Base-by-base conservation (phyloP, 352 stramenopile species). In the Sclerospora graminicola region DNA sequence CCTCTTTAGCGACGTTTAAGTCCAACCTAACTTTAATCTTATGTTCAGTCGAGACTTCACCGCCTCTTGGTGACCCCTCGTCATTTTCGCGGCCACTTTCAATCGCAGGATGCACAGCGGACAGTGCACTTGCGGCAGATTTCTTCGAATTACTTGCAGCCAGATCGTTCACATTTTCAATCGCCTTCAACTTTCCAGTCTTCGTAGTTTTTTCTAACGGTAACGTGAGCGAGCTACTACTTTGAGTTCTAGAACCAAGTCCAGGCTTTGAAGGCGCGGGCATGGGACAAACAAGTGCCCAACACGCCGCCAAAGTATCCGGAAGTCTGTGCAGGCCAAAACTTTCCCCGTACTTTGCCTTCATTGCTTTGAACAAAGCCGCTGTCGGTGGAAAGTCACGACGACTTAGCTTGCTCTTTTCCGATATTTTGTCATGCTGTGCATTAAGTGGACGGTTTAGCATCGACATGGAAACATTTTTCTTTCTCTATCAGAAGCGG, bases 361-460 rank as follows among this genome's bases (percentile, higher is more conserved):
- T 81, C 70, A 92, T 81, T 2, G 80, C 80, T 54, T 92, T 89
- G 48, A 89, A 89, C 29, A 92, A 43, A 8, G 76, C 78, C 3
- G 75, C 77, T n/a, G 80, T 87, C 23, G 80, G 80, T 4, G 80
- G 80, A 27, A 92, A 92, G 41, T 89, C 80, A 13, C 77, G 77
- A 31, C 72, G 72, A 7, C 73, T 84, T 39, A 89, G 85, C 41
- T 89, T 89, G 51, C 71, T 84, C 45, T 70, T 82, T 40, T 88
- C 79, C 1, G 77, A 84, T 29, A 88, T 82, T 32, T 85, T 69
- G 23, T 87, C 75, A 8, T 72, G 77, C 2, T 66, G 59, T 5
- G 78, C 69, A 24, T 68, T 85, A 14, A 73, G 64, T 13, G 62
- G 62, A 0, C 60, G 74, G 27, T 69, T 69, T 23, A 87, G 45